Conservation (phyloP, 2,329 filamentous ascomycete species). For the Neurospora crassa region DNA sequence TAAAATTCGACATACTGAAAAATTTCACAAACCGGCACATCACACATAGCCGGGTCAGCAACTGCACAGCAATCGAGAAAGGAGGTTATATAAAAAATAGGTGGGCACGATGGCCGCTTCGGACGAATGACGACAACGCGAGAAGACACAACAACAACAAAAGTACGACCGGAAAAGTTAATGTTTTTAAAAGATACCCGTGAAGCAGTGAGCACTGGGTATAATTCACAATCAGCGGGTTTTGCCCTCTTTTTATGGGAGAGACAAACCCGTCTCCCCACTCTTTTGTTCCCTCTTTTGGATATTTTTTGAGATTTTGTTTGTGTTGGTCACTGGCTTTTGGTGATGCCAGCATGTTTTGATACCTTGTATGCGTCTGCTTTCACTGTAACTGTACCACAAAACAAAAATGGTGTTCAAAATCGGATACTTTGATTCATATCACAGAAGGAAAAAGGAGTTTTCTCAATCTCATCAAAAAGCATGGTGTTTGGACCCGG, state of each 20-base stretch:
- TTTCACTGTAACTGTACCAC: neutral
- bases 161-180: neutral
- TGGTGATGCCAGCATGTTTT: neutral
- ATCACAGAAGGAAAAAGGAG: neutral
- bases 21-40: neutral
- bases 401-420: neutral
- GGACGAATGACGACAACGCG: neutral
- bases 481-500: neutral
- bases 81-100: neutral
- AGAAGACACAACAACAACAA: neutral
- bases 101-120: neutral
- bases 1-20: neutral
- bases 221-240: neutral
- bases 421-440: neutral
- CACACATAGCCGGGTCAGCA: neutral
- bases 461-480: neutral
- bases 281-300: neutral
- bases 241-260: neutral
- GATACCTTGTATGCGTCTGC: neutral
- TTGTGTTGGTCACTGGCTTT: neutral
- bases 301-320: neutral
- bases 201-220: neutral
- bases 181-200: neutral
- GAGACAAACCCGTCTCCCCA: neutral
- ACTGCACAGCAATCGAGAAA: neutral